Evolutionary conservation across 2,329 filamentous ascomycete species (phyloP).

Genomic region (Verticillium dahliae): DNA sequence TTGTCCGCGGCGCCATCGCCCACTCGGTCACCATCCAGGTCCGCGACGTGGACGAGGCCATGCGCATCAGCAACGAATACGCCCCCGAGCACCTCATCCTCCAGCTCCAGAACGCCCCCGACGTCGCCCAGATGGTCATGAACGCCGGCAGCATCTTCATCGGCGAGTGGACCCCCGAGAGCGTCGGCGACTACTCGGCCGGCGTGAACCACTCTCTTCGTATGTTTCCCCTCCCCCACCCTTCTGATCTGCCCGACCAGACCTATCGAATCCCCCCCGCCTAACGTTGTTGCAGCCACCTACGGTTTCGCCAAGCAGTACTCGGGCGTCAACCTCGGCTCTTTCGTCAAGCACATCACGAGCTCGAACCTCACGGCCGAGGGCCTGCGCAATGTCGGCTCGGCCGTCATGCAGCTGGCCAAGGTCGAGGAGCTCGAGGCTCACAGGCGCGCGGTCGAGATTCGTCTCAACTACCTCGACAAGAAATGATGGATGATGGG

Average conservation of each 20-base stretch:
- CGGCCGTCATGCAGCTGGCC: slow-evolving; percentile 89
- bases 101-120: slow-evolving; percentile 72
- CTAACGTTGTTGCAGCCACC: slow-evolving; percentile 55
- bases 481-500: slow-evolving; percentile 4
- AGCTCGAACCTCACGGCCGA: slow-evolving; percentile 83
- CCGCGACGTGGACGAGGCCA: slow-evolving; percentile 62
- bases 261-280: background rate
- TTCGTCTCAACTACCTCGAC: slow-evolving; percentile 57
- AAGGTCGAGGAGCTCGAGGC: slow-evolving; percentile 93
- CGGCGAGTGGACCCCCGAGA: slow-evolving; percentile 94
- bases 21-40: slow-evolving; percentile 87
- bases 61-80: slow-evolving; percentile 84
- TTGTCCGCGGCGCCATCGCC: slow-evolving; percentile 81
- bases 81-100: slow-evolving; percentile 95
- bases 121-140: slow-evolving; percentile 70
- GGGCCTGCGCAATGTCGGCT: slow-evolving; percentile 77
- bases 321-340: slow-evolving; percentile 91
- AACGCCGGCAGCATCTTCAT: slow-evolving; percentile 97
- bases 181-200: slow-evolving; percentile 94
- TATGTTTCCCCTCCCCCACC: slow-evolving; percentile 45
- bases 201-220: slow-evolving; percentile 96
- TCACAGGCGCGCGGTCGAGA: slow-evolving; percentile 82
- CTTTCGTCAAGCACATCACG: slow-evolving; percentile 97
- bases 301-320: slow-evolving; percentile 99
- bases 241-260: no score